Conservation (phyloP, 2,329 filamentous ascomycete species). For the Diaporthe velutina region DNA sequence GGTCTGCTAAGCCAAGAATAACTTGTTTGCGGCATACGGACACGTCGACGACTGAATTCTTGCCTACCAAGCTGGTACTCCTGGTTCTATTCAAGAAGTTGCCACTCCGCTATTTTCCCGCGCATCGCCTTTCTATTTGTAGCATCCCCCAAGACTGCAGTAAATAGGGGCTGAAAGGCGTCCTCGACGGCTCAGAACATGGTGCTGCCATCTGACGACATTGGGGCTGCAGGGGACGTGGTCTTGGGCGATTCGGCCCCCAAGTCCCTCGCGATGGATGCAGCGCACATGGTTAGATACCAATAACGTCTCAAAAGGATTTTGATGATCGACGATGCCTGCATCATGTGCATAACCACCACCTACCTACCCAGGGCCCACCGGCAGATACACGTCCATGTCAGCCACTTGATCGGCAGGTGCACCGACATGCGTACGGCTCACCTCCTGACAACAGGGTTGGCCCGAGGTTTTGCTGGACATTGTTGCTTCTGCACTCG, state of each 20-base stretch:
- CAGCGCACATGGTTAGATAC: constrained; percentile 37
- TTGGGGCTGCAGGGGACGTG: constrained; percentile 30
- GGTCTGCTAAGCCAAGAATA: not conserved
- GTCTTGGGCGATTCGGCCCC: constrained; percentile 27
- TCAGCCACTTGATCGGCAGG: constrained; percentile 29
- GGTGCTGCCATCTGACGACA: constrained; percentile 36
- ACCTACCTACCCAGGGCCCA: constrained; percentile 24
- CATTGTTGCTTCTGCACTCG: constrained; percentile 3
- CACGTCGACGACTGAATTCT: not conserved
- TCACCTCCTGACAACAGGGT: not conserved
- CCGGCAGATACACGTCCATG: constrained; percentile 25
- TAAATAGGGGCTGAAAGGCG: constrained; percentile 24
- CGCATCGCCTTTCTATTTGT: not conserved
- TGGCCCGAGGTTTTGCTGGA: constrained; percentile 5
- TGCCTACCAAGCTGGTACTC: not conserved
- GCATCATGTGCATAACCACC: constrained; percentile 34
- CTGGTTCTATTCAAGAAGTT: not conserved
- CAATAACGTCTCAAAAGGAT: constrained; percentile 35
- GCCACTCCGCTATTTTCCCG: not conserved
- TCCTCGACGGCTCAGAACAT: constrained; percentile 10
- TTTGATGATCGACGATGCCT: constrained; percentile 38
- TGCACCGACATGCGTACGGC: constrained; percentile 21
- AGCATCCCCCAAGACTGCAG: constrained; percentile 11
- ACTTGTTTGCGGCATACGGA: not conserved
- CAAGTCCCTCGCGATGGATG: constrained; percentile 33